Conservation (phyloP, 805 yeast genomes). For the Saccharomycopsis synnaedendra region DNA sequence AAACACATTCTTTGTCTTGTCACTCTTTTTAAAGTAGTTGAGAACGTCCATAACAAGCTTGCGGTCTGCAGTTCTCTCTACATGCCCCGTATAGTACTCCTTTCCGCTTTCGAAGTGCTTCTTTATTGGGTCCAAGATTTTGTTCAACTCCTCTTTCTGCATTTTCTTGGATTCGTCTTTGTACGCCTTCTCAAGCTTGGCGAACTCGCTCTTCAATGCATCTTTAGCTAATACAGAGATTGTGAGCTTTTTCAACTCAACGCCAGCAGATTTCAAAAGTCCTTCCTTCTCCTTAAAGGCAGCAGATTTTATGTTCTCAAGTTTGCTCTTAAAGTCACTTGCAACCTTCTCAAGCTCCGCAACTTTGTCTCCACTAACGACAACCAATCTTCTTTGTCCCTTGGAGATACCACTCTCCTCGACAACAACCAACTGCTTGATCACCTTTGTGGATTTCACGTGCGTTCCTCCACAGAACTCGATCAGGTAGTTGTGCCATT, state of each 20-base stretch:
- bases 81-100: conserved; percentile 28
- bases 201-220: conserved; percentile 60
- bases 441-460: conserved; percentile 84
- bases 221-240: conserved; percentile 77
- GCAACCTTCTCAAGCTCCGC: conserved; percentile 84
- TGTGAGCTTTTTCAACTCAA: conserved; percentile 67
- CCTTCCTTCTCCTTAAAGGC: conserved; percentile 71
- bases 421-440: conserved; percentile 76
- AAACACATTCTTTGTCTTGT: conserved; percentile 65
- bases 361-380: conserved; percentile 89
- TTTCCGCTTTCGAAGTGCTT: conserved; percentile 47
- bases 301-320: conserved; percentile 49
- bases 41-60: conserved; percentile 93
- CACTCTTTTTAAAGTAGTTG: conserved; percentile 66
- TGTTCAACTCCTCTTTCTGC: conserved; percentile 82
- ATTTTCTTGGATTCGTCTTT: conserved; percentile 80
- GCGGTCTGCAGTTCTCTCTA: conserved; percentile 52
- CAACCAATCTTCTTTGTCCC: conserved; percentile 97
- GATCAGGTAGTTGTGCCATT: conserved; percentile 72
- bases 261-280: conserved; percentile 73
- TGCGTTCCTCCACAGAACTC: conserved; percentile 99
- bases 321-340: conserved; percentile 48
- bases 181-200: conserved; percentile 70
- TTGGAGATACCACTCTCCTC: conserved; percentile 98
- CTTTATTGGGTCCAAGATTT: conserved; percentile 67